These are phyloP conservation scores for Ceratobasidium sp. DNA, from an alignment of 1,284 basidiomycete species.

Conservation along the genomic window DNA sequence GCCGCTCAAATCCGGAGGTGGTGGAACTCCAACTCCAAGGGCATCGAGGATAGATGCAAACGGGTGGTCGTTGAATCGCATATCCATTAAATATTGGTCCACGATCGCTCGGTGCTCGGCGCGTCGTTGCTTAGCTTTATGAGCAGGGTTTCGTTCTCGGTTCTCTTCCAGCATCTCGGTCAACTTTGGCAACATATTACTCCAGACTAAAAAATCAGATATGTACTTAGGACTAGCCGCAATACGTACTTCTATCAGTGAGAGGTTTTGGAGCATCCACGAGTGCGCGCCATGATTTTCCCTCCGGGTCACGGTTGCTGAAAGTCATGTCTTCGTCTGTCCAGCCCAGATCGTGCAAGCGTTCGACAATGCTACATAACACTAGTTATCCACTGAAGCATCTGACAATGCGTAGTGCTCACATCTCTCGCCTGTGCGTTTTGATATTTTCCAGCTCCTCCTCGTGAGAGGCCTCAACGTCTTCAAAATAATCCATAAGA, in stretches of 20 bases:
- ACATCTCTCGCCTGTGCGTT: not conserved
- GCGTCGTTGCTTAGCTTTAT: not conserved
- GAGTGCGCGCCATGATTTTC: constrained; percentile 19
- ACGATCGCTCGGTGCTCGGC: not conserved
- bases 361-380: not conserved
- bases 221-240: not conserved
- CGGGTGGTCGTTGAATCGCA: not conserved
- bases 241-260: constrained; percentile 20
- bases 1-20: not conserved
- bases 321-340: not conserved
- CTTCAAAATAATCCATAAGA: not conserved
- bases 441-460: not conserved
- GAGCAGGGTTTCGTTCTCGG: not conserved
- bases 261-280: constrained; percentile 34
- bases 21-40: not conserved
- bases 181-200: constrained; percentile 25
- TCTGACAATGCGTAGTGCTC: not conserved
- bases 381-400: not conserved
- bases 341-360: constrained; percentile 5
- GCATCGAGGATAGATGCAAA: not conserved
- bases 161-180: constrained; percentile 20
- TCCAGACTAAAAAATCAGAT: not conserved
- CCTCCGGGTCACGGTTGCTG: too few relatives aligned
- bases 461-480: not conserved
- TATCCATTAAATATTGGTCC: not conserved